Base-by-base conservation (phyloP, 345 rosid genomes). In the Aquilaria malaccensis region DNA sequence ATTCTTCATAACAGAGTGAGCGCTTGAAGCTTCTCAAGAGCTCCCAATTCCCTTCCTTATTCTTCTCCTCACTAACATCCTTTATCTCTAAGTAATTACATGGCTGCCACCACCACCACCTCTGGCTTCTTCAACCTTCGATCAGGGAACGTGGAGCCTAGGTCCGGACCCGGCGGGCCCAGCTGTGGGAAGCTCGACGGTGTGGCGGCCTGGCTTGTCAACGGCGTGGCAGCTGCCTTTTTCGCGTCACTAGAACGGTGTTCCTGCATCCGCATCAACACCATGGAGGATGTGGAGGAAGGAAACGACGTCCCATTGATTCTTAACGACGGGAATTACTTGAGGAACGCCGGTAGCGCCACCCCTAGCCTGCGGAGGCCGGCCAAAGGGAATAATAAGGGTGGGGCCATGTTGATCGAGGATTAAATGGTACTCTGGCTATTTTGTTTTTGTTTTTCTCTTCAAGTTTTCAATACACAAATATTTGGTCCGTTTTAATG, bases 201-300 rank as follows among this genome's bases (percentile, higher is more conserved):
- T 43, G 77, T 85, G 51, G 87, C 85, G 9, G 76, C 76, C 79
- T 85, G 90, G 90, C 52, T 85, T 72, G 66, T 80, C 58, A 82
- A 82, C 33, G 87, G 90, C 0, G 72, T 85, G 6, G 73, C 85
- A 1, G 33, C 70, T 2, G 90, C 90, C 0, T 85, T 85, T 52
- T 85, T 85, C 14, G 85, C 83, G 45, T 85, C 90, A 13, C 46
- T 85, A 4, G 85, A 85, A 30, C 71, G 83, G 6, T 82, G 86
- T 37, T 85, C 85, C 31, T 85, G 90, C 76, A 76, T 85, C 75
- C 80, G 82, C 7, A 82, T 85, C 46, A 74, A 78, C 30, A 82
- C 90, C 1, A 74, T 49, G 31, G 90, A 82, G 13, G 90, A 81
- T 13, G 74, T 62, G 0, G 90, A 78, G 41, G 90, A 81, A 13